phyloP scores from a whole-genome alignment of 495 filamentous ascomycete genomes.

The Podospora didyma region DNA sequence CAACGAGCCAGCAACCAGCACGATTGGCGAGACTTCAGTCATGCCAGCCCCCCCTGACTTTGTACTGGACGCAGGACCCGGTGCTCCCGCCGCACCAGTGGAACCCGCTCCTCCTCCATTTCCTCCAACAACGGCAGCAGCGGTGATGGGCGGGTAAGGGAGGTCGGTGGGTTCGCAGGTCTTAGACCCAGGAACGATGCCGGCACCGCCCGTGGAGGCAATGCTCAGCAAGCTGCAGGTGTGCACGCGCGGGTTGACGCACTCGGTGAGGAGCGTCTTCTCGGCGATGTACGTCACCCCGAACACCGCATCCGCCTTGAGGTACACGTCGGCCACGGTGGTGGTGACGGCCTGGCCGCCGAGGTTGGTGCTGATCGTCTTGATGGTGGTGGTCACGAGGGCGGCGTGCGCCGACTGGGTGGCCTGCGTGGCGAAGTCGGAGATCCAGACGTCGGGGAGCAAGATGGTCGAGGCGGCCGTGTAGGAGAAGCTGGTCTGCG shows the following conservation, averaged over 20 bases:
- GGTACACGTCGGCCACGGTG: conserved; percentile 5
- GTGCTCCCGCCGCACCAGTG: not conserved
- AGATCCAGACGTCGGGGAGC: not conserved
- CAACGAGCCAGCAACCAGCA: not conserved
- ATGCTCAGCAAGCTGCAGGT: not conserved
- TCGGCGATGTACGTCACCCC: not conserved
- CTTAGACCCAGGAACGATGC: not conserved
- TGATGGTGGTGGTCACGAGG: not conserved
- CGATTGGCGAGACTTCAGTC: not conserved
- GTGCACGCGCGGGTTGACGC: conserved; percentile 4
- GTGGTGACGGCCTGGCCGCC: conserved; percentile 4
- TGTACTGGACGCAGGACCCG: not conserved
- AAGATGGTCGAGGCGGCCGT: not conserved
- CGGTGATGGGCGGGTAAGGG: not conserved
- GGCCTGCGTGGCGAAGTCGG: not conserved
- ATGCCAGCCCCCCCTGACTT: not conserved
- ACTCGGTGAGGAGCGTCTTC: not conserved
- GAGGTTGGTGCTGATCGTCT: conserved; percentile 1
- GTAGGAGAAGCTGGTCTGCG: not conserved
- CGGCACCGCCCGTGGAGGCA: not conserved
- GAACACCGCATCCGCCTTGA: not conserved
- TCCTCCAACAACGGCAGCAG: not conserved
- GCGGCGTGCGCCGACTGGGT: not conserved
- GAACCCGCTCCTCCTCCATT: too few species aligned
- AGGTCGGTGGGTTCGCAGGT: not conserved